phyloP scores from a whole-genome alignment of 1,284 basidiomycete species.

The Malassezia arunalokei region DNA sequence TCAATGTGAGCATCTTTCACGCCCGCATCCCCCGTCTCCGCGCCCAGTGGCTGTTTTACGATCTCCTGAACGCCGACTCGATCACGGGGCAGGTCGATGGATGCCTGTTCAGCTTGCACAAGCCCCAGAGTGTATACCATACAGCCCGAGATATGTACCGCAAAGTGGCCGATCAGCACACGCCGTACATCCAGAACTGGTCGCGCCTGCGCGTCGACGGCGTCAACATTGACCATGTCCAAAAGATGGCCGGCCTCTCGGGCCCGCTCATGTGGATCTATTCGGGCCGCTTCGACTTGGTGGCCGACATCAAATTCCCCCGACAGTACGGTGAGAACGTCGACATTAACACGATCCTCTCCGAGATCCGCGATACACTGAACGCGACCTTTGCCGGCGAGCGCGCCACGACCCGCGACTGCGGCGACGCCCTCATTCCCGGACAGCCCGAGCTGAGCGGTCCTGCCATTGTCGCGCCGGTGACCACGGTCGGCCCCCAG shows the following conservation, averaged over 20 bases:
- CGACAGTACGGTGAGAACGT: conserved; percentile 65
- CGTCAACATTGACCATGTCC: conserved; percentile 88
- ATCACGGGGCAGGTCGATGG: conserved; percentile 97
- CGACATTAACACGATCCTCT: conserved; percentile 63
- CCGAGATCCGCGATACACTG: conserved; percentile 79
- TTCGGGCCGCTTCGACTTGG: conserved; percentile 84
- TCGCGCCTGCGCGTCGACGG: conserved; percentile 92
- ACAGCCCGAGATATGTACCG: conserved; percentile 51
- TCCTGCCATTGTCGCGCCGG: conserved; percentile 68
- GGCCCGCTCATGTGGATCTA: conserved; percentile 95
- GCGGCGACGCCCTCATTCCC: conserved; percentile 57
- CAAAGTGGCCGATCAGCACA: conserved; percentile 3
- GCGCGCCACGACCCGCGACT: not conserved
- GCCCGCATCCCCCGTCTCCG: conserved; percentile 75
- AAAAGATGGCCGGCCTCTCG: conserved; percentile 59
- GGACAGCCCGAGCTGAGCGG: conserved; percentile 76
- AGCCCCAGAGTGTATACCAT: conserved; percentile 85
- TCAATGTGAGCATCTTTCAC: conserved; percentile 82
- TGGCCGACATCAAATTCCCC: conserved; percentile 95
- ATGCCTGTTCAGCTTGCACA: conserved; percentile 90
- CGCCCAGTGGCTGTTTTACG: conserved; percentile 91
- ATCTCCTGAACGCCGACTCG: conserved; percentile 66
- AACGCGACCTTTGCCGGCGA: conserved; percentile 21
- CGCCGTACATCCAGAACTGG: conserved; percentile 66
- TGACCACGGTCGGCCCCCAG: conserved; percentile 34